Percentiles rank a stretch among this genome's conserved stretches.
Evolutionary conservation across 1,139 yeast genomes (phyloP).

Genomic region (Trichomonascaceae sp.): DNA sequence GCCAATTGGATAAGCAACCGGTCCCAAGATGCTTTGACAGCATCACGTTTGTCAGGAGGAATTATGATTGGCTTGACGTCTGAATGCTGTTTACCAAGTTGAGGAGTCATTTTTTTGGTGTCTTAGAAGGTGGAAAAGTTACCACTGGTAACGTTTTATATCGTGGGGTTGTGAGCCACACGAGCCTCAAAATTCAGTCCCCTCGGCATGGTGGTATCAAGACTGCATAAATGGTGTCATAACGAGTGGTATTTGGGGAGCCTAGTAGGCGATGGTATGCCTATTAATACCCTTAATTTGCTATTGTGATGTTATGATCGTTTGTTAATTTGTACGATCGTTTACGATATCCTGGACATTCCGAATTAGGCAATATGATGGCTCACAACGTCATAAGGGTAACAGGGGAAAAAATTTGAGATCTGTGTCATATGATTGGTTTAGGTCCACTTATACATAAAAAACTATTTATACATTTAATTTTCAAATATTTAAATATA

Average conservation of each 20-base stretch:
- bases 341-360: background rate
- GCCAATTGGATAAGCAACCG: constrained; percentile 4
- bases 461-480: background rate
- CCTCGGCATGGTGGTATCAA: background rate
- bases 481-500: no score
- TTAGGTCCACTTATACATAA: no score
- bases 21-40: constrained; percentile 6
- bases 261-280: background rate
- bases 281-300: background rate
- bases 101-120: background rate
- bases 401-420: background rate
- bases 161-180: background rate
- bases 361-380: background rate
- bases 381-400: background rate
- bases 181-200: background rate
- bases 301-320: background rate
- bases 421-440: no score
- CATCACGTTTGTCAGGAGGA: constrained; percentile 1
- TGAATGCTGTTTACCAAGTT: constrained; percentile 3
- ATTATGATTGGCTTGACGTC: constrained; percentile 5
- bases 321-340: background rate
- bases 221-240: background rate
- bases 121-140: background rate
- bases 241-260: background rate
- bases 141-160: background rate